Evolutionary conservation across 345 rosid species (phyloP).

Genomic region (sweet orange (Citrus sinensis)): DVS_A1.0 CM039163.1:3502501-3503000

Average conservation of each 20-base stretch:
- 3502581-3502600: slow-evolving; percentile 24
- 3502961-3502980: neutral
- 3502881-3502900: neutral
- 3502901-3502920: neutral
- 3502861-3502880: neutral
- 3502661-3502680: slow-evolving; percentile 50
- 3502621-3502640: slow-evolving; percentile 31
- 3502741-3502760: too few relatives aligned
- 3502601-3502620: slow-evolving; percentile 71
- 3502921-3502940: neutral
- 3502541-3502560: too few relatives aligned
- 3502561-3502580: neutral
- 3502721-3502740: slow-evolving; percentile 17
- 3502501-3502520: neutral
- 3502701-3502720: slow-evolving; percentile 48
- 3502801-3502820: too few relatives aligned
- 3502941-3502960: neutral
- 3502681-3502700: slow-evolving; percentile 59
- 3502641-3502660: slow-evolving; percentile 26
- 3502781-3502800: too few relatives aligned
- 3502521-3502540: too few relatives aligned
- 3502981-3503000: neutral
- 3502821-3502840: too few relatives aligned
- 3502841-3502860: neutral
- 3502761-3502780: too few relatives aligned